Evolutionary conservation across 1,284 basidiomycete genomes (phyloP).

Genomic region (Moesziomyces parantarcticus): DNA sequence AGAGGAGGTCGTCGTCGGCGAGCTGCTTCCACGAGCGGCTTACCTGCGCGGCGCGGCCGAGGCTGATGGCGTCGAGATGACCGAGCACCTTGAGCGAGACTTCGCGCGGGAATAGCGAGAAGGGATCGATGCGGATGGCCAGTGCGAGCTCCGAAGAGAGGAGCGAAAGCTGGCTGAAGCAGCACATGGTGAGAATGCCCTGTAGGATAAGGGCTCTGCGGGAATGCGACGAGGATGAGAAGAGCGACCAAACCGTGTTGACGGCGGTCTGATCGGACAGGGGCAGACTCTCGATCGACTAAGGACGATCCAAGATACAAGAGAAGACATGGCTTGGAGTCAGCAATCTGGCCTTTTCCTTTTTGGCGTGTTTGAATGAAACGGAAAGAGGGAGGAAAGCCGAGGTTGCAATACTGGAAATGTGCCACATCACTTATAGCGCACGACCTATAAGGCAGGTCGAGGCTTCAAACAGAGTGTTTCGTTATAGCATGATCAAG

Average conservation of each 20-base stretch:
- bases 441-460: constrained; percentile 52
- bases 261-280: constrained; percentile 87
- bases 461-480: constrained; percentile 65
- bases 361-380: not conserved
- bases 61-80: constrained; percentile 92
- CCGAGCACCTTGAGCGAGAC: constrained; percentile 88
- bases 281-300: constrained; percentile 94
- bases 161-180: constrained; percentile 97
- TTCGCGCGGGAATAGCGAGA: constrained; percentile 89
- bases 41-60: constrained; percentile 96
- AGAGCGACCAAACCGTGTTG: constrained; percentile 94
- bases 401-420: constrained; percentile 2
- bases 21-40: constrained; percentile 84
- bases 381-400: not conserved
- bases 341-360: not conserved
- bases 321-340: not conserved
- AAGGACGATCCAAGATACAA: constrained; percentile 12
- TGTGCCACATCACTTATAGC: constrained; percentile 61
- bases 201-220: constrained; percentile 92
- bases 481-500: constrained; percentile 41
- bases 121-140: constrained; percentile 90
- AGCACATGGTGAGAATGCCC: constrained; percentile 99
- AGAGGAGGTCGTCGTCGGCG: constrained; percentile 95
- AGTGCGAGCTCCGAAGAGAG: constrained; percentile 89
- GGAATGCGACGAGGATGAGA: constrained; percentile 91